Evolutionary conservation across 2,329 filamentous ascomycete genomes (phyloP).

Genomic region (Monosporascus sp.): DNA sequence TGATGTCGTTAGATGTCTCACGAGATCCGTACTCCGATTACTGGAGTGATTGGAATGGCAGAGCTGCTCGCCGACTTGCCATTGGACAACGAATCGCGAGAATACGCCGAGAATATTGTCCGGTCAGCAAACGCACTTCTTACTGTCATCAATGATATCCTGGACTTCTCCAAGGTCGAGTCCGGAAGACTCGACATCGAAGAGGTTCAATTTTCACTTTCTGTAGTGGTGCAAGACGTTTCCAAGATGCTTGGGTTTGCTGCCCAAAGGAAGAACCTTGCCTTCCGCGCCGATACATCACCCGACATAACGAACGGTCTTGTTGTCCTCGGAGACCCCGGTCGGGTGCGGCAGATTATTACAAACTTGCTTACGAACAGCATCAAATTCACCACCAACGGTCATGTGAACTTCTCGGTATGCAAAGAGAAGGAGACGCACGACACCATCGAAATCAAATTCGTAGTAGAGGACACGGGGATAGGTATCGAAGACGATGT

Average conservation of each 20-base stretch:
- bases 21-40: conserved; percentile 73
- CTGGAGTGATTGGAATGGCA: conserved; percentile 75
- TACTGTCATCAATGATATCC: conserved; percentile 85
- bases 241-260: conserved; percentile 85
- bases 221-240: conserved; percentile 70
- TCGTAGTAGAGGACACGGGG: conserved; percentile 71
- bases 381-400: conserved; percentile 69
- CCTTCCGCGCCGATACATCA: conserved; percentile 62
- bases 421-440: conserved; percentile 57
- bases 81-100: conserved; percentile 64
- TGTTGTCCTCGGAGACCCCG: conserved; percentile 81
- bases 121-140: conserved; percentile 75
- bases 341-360: conserved; percentile 76
- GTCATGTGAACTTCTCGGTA: conserved; percentile 62
- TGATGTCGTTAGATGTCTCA: conserved; percentile 59
- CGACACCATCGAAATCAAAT: conserved; percentile 63
- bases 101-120: conserved; percentile 73
- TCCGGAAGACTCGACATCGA: conserved; percentile 73
- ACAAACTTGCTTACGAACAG: conserved; percentile 74
- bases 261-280: conserved; percentile 72
- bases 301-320: conserved; percentile 60
- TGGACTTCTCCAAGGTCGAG: conserved; percentile 85
- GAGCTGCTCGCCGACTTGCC: conserved; percentile 66
- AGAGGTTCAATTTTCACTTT: conserved; percentile 73
- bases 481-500: conserved; percentile 79